These are phyloP conservation scores for Acarospora socialis DNA, from an alignment of 2,329 filamentous ascomycete species.

Conservation along the genomic window DNA sequence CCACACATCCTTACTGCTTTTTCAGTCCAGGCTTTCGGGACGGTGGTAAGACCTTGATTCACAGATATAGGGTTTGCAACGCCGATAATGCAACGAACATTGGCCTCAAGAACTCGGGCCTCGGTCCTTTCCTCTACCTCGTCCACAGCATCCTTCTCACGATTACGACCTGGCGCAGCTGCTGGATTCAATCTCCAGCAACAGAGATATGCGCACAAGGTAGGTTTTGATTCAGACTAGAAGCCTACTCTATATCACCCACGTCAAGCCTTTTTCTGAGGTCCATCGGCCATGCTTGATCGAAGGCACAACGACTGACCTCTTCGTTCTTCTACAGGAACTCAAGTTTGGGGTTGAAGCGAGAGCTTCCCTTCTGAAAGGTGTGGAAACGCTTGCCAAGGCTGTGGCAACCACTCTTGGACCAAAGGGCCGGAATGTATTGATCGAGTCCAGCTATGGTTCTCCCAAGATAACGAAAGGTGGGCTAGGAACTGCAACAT, in stretches of 20 bases:
- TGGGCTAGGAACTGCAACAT: constrained; percentile 29
- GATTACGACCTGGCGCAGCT: constrained; percentile 40
- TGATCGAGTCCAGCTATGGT: constrained; percentile 97
- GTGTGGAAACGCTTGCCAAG: constrained; percentile 93
- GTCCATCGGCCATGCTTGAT: constrained; percentile 2
- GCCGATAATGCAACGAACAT: constrained; percentile 82
- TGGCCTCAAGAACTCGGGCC: constrained; percentile 66
- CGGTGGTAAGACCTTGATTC: too few species aligned
- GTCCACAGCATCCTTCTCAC: constrained; percentile 43
- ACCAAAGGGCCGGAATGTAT: constrained; percentile 93
- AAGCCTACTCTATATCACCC: constrained; percentile 1
- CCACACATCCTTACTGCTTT: too few species aligned
- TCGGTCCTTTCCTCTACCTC: constrained; percentile 58
- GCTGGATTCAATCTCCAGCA: constrained; percentile 63
- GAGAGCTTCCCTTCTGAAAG: constrained; percentile 73
- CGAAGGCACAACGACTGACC: constrained; percentile 5
- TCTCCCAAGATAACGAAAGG: constrained; percentile 99
- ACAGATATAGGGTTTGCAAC: too few species aligned
- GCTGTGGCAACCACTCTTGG: constrained; percentile 92
- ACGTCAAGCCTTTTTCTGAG: constrained; percentile 1
- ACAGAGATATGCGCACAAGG: constrained; percentile 95
- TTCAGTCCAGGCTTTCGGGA: too few species aligned
- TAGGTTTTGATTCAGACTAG: constrained; percentile 29
- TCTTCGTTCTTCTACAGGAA: constrained; percentile 46
- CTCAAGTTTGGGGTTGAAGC: constrained; percentile 96